These are phyloP conservation scores for Cardiospermum halicacabum DNA, from an alignment of 345 rosid genomes.

Conservation along the genomic window DNA sequence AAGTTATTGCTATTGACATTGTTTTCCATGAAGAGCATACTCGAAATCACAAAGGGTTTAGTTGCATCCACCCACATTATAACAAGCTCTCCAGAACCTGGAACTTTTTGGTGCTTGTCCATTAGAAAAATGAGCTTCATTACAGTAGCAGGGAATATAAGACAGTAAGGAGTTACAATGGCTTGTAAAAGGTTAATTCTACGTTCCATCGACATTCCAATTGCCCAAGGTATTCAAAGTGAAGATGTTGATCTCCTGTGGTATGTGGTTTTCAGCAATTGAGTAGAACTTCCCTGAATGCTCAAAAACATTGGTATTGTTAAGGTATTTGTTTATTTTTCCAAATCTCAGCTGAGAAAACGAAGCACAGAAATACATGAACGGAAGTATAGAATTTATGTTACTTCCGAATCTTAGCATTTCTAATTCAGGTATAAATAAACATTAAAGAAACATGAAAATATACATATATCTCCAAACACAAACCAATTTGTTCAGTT, in stretches of 20 bases:
- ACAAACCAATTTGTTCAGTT: conserved; percentile 77
- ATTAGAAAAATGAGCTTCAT: not conserved
- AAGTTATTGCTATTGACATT: not conserved
- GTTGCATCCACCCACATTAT: conserved; percentile 26
- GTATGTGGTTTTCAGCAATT: conserved; percentile 29
- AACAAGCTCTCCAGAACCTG: conserved; percentile 31
- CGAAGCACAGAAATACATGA: not conserved
- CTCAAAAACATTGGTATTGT: conserved; percentile 40
- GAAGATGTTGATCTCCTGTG: conserved; percentile 39
- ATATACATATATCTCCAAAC: too few relatives aligned
- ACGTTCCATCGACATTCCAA: conserved; percentile 37
- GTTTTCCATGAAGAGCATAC: conserved; percentile 12
- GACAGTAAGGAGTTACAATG: conserved; percentile 11
- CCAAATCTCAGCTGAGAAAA: conserved; percentile 34
- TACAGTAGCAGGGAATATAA: not conserved
- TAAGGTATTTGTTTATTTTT: conserved; percentile 22
- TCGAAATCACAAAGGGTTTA: conserved; percentile 35
- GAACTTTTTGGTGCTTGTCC: conserved; percentile 24
- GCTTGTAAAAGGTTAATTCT: conserved; percentile 40
- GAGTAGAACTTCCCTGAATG: conserved; percentile 37
- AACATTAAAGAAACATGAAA: too few relatives aligned
- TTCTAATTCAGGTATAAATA: too few relatives aligned
- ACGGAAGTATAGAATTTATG: too few relatives aligned
- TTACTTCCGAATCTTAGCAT: too few relatives aligned
- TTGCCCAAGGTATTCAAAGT: conserved; percentile 21